Percentiles rank a stretch among this genome's conserved stretches.
These are phyloP conservation scores for Dictyostelium intermedium DNA, from an alignment of 78 protist species.

Conservation along the genomic window DNA sequence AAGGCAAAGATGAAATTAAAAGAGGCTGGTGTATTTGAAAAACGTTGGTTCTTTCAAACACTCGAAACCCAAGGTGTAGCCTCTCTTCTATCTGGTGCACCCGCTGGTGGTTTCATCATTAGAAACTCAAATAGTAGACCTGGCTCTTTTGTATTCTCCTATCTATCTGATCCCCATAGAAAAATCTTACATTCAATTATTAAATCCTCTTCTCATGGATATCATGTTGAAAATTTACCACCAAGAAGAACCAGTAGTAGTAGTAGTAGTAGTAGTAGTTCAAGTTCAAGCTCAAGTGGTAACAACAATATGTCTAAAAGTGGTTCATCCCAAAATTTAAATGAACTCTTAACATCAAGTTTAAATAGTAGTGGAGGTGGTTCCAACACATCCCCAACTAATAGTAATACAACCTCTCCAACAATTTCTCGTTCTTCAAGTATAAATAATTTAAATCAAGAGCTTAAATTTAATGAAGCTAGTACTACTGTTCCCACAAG, in stretches of 20 bases:
- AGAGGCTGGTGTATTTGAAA: slow-evolving; percentile 70
- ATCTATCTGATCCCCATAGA: slow-evolving; percentile 49
- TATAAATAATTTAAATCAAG: not conserved
- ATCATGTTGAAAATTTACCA: slow-evolving; percentile 53
- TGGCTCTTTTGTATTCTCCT: slow-evolving; percentile 68
- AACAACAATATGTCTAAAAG: not conserved
- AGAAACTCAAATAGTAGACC: slow-evolving; percentile 67
- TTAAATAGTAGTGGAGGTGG: not conserved
- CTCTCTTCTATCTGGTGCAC: slow-evolving; percentile 15
- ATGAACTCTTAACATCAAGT: not conserved
- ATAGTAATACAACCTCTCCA: not conserved
- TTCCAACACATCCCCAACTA: not conserved
- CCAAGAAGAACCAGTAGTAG: not conserved
- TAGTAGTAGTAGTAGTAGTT: not conserved
- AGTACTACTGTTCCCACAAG: not conserved
- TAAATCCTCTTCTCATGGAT: slow-evolving; percentile 53
- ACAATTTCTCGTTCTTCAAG: not conserved
- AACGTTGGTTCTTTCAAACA: slow-evolving; percentile 78
- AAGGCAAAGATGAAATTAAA: slow-evolving; percentile 32
- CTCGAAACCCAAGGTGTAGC: slow-evolving; percentile 74
- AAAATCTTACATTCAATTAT: slow-evolving; percentile 48
- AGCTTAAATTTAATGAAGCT: slow-evolving; percentile 12
- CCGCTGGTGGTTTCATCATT: slow-evolving; percentile 61
- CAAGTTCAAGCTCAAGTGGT: not conserved
- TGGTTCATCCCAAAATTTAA: not conserved